phyloP scores from a whole-genome alignment of 208 protist genomes.

The Acanthamoeba rhysodes region DNA sequence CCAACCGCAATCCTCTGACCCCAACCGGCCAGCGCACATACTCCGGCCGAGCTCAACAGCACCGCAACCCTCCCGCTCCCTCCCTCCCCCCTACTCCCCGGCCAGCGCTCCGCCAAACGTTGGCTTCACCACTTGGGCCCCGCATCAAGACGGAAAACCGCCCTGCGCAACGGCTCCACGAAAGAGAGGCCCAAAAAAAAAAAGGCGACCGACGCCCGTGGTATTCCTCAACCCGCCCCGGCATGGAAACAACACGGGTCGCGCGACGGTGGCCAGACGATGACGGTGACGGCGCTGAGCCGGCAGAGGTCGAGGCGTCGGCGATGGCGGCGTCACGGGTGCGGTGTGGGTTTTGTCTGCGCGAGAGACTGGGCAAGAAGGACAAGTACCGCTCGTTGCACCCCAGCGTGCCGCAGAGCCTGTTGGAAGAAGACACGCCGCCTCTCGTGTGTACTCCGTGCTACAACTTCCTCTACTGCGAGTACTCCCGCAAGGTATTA shows the following conservation, averaged over 20 bases:
- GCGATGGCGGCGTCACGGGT: not conserved
- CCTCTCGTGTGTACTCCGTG: not conserved
- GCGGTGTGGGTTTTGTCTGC: not conserved
- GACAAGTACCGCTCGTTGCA: not conserved
- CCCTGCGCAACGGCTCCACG: not conserved
- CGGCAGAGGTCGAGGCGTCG: not conserved
- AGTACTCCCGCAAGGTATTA: conserved; percentile 1
- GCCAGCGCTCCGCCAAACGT: no score
- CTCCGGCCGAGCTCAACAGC: not conserved
- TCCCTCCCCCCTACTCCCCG: no score
- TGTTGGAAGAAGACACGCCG: conserved; percentile 16
- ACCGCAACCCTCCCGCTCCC: no score
- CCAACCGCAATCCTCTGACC: not conserved
- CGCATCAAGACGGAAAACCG: no score
- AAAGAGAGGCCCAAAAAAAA: not conserved
- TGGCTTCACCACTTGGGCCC: no score
- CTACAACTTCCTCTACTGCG: not conserved
- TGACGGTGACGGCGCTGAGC: no score
- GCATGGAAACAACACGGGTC: not conserved
- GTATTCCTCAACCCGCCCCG: not conserved
- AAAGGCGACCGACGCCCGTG: not conserved
- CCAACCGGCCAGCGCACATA: no score
- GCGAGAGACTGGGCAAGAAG: not conserved
- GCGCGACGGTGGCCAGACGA: not conserved
- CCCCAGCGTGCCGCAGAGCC: conserved; percentile 11